phyloP scores from a whole-genome alignment of 208 protist species.

The Wallacemonas sp. region DNA sequence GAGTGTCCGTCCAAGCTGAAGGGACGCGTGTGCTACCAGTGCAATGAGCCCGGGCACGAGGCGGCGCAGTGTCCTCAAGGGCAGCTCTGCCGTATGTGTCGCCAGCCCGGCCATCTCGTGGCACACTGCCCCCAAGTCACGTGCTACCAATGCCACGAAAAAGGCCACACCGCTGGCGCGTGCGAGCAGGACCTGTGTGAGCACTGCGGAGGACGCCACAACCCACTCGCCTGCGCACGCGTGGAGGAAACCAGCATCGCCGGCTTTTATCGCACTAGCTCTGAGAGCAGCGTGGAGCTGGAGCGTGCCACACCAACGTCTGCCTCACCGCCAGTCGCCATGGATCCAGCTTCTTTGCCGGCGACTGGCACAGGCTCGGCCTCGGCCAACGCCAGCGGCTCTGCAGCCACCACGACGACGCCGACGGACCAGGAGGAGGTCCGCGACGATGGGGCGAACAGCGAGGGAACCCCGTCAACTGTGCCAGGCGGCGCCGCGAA shows the following conservation, averaged over 20 bases:
- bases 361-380: no score
- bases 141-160: slow-evolving; percentile 74
- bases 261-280: slow-evolving; percentile 14
- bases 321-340: no score
- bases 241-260: neutral
- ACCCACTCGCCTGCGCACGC: slow-evolving; percentile 30
- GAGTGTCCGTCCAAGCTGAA: slow-evolving; percentile 75
- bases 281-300: slow-evolving; percentile 16
- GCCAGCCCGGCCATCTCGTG: slow-evolving; percentile 69
- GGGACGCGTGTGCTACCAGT: slow-evolving; percentile 86
- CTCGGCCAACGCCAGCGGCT: no score
- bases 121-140: slow-evolving; percentile 72
- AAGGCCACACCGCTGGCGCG: slow-evolving; percentile 74
- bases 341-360: no score
- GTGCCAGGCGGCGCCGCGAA: no score
- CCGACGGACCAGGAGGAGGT: no score
- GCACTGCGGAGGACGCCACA: slow-evolving; percentile 47
- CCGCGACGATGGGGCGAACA: no score
- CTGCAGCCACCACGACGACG: no score
- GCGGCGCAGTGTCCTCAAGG: slow-evolving; percentile 75
- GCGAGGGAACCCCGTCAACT: no score
- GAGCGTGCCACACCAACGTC: neutral
- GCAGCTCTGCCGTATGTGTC: slow-evolving; percentile 80
- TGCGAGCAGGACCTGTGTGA: slow-evolving; percentile 51
- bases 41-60: slow-evolving; percentile 86